These are phyloP conservation scores for Aureobasidium musti DNA, from an alignment of 2,329 filamentous ascomycete species.

Conservation along the genomic window DNA sequence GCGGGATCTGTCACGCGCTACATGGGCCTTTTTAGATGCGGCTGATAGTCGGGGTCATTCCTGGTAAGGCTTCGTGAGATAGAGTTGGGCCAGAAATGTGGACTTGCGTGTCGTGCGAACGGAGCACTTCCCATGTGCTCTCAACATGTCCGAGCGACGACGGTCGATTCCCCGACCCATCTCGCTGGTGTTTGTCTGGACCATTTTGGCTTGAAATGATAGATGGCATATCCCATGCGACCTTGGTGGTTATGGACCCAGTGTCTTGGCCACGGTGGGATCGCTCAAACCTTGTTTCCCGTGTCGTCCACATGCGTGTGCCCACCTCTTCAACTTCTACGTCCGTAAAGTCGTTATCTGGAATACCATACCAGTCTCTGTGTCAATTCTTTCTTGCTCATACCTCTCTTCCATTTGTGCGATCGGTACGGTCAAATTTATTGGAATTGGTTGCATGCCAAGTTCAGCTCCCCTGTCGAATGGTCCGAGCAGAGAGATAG, in stretches of 20 bases:
- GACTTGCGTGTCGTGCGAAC: slow-evolving; percentile 9
- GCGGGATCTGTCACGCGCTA: slow-evolving; percentile 15
- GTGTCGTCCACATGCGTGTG: slow-evolving; percentile 17
- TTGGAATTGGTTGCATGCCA: not conserved
- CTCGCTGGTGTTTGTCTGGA: slow-evolving; percentile 15
- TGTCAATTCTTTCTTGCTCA: not conserved
- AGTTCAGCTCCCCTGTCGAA: not conserved
- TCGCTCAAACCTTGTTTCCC: slow-evolving; percentile 18
- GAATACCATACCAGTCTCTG: not conserved
- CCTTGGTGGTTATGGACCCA: not conserved
- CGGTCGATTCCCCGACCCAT: slow-evolving; percentile 16
- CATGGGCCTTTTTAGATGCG: not conserved
- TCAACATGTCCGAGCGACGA: slow-evolving; percentile 25
- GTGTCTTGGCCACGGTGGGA: slow-evolving; percentile 22
- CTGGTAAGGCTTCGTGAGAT: slow-evolving; percentile 7
- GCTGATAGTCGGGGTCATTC: slow-evolving; percentile 12
- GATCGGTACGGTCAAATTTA: not conserved
- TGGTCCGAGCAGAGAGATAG: slow-evolving; percentile 16
- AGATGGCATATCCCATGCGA: not conserved
- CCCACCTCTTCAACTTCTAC: not conserved
- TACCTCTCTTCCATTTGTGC: slow-evolving; percentile 4
- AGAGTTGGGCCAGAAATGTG: slow-evolving; percentile 8
- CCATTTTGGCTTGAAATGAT: not conserved
- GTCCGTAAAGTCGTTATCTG: not conserved
- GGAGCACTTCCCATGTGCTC: slow-evolving; percentile 12